A percentile compares a stretch with the other conserved stretches of the same genome.
phyloP scores from a whole-genome alignment of 495 filamentous ascomycete species.

The Penicillium taxi region DNA sequence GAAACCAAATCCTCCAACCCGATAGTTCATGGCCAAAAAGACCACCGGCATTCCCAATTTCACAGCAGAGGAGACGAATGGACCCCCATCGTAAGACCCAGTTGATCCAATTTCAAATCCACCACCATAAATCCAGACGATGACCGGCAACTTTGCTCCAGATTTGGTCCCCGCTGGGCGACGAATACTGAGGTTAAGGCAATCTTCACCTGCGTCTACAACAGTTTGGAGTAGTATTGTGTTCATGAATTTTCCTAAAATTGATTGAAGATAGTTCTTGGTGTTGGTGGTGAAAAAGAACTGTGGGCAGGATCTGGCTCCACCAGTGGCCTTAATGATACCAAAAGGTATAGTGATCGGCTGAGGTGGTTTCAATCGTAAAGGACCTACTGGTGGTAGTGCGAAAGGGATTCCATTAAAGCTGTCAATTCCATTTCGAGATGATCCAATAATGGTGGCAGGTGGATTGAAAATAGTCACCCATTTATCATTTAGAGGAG shows the following conservation, averaged over 20 bases:
- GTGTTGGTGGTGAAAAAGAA: constrained; percentile 37
- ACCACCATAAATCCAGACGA: constrained; percentile 64
- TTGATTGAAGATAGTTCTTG: constrained; percentile 25
- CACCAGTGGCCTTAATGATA: constrained; percentile 42
- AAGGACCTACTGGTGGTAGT: constrained; percentile 47
- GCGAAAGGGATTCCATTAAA: constrained; percentile 64
- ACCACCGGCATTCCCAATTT: constrained; percentile 54
- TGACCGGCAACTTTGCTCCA: constrained; percentile 52
- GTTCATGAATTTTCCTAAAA: constrained; percentile 46
- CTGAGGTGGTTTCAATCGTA: constrained; percentile 54
- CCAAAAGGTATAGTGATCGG: constrained; percentile 42
- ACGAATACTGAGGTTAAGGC: constrained; percentile 57
- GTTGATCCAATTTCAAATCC: constrained; percentile 56
- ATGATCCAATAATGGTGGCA: constrained; percentile 46
- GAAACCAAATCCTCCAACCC: constrained; percentile 67
- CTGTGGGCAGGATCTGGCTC: constrained; percentile 48
- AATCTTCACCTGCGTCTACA: constrained; percentile 50
- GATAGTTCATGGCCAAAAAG: constrained; percentile 70
- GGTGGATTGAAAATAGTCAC: constrained; percentile 39
- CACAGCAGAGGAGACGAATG: constrained; percentile 46
- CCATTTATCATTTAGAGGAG: constrained; percentile 16
- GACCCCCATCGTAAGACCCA: constrained; percentile 50
- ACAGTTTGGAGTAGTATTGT: constrained; percentile 49
- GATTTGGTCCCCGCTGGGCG: constrained; percentile 49
- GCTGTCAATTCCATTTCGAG: constrained; percentile 29